A percentile compares a stretch with the other conserved stretches of the same genome.
Conservation (phyloP, 176 grass and related monocot species). For the Aegilops bicornis region DNA sequence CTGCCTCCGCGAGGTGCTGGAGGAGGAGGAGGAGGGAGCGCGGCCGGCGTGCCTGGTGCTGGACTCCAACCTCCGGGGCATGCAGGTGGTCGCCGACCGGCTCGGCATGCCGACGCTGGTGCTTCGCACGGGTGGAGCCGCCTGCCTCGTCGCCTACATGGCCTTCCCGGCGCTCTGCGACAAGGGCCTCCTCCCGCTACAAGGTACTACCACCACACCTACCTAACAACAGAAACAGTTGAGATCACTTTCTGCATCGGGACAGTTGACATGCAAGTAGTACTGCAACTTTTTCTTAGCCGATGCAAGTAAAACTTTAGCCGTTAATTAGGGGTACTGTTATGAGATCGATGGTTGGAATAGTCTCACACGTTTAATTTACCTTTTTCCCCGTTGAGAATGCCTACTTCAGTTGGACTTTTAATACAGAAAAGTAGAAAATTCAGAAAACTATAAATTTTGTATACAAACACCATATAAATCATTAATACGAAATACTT, state of each 20-base stretch:
- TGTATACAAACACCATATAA: no score
- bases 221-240: not conserved
- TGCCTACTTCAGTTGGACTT: no score
- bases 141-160: constrained; percentile 14
- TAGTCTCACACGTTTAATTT: no score
- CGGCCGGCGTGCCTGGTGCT: not conserved
- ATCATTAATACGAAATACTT: no score
- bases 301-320: no score
- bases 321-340: no score
- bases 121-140: constrained; percentile 7
- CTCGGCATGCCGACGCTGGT: constrained; percentile 9
- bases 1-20: not conserved
- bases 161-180: constrained; percentile 14
- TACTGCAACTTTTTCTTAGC: no score
- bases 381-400: no score
- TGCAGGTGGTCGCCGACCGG: not conserved
- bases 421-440: no score
- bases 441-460: no score
- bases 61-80: constrained; percentile 1
- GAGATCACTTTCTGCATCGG: not conserved
- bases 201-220: not conserved
- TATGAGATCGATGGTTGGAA: no score
- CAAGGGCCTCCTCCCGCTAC: constrained; percentile 6
- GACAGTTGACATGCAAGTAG: not conserved
- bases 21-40: not conserved